phyloP scores from a whole-genome alignment of 202 grass and related monocot genomes.

The Setaria italica region DNA sequence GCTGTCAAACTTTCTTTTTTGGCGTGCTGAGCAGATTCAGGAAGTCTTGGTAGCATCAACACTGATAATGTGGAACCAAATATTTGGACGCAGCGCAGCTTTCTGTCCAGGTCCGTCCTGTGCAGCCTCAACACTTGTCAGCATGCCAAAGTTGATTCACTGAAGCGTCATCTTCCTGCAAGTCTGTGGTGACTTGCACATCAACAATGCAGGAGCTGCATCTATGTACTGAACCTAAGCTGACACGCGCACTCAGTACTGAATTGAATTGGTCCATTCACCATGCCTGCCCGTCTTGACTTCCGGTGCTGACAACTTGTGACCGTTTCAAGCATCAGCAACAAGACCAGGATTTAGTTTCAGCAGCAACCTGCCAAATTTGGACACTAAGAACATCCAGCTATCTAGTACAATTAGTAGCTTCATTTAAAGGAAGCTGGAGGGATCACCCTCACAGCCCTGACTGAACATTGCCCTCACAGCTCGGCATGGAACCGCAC shows the following conservation, averaged over 20 bases:
- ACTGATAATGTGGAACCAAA: neutral
- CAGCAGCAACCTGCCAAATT: neutral
- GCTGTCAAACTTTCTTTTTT: neutral
- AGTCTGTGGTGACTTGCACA: no score
- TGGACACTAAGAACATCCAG: neutral
- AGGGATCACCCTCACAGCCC: neutral
- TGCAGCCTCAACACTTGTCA: neutral
- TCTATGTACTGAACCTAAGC: no score
- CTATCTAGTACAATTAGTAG: neutral
- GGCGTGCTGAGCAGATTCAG: neutral
- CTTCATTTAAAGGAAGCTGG: neutral
- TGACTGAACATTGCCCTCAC: neutral
- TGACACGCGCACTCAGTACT: neutral
- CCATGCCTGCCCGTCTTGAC: neutral
- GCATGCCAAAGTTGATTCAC: neutral
- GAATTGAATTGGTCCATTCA: neutral
- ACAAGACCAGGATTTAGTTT: neutral
- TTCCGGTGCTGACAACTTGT: neutral
- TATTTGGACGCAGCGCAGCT: neutral
- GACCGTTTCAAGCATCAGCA: neutral
- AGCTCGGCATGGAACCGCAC: conserved; percentile 24
- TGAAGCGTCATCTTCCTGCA: no score
- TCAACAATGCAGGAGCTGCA: no score
- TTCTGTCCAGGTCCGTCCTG: neutral
- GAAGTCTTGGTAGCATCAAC: neutral